These are phyloP conservation scores for Tetragonia tetragonoides DNA, from an alignment of 148 eudicot genomes.

Conservation along the genomic window DNA sequence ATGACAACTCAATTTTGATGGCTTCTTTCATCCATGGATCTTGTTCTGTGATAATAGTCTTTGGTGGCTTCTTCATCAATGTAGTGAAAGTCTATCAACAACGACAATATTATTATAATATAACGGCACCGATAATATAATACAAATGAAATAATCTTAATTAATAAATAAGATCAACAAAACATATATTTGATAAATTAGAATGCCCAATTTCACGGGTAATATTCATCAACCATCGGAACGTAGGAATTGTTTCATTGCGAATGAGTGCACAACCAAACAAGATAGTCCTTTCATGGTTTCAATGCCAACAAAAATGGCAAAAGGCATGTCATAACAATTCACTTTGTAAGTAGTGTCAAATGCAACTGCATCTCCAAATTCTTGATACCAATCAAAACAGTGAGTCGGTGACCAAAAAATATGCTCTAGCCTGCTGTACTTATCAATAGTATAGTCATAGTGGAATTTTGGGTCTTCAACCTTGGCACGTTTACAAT, in stretches of 20 bases:
- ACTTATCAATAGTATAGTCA: not conserved
- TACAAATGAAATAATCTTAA: not conserved
- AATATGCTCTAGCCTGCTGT: not conserved
- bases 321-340: conserved; percentile 10
- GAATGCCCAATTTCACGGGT: too few species aligned
- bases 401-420: not conserved
- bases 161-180: not conserved
- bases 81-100: conserved; percentile 12
- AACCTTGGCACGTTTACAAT: not conserved
- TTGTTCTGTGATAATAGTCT: conserved; percentile 17
- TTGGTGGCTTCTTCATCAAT: conserved; percentile 18
- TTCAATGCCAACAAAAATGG: conserved; percentile 9
- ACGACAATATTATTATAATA: too few species aligned
- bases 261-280: conserved; percentile 5
- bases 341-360: not conserved
- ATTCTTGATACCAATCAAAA: not conserved
- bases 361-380: not conserved
- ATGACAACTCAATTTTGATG: conserved; percentile 19
- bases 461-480: not conserved
- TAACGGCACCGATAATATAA: too few species aligned
- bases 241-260: not conserved
- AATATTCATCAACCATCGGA: not conserved
- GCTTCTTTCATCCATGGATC: conserved; percentile 9
- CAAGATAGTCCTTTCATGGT: conserved; percentile 1
- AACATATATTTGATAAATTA: not conserved